A percentile compares a stretch with the other conserved stretches of the same genome.
Evolutionary conservation across 2,329 filamentous ascomycete genomes (phyloP).

Genomic region (Neofusicoccum parvum): DNA sequence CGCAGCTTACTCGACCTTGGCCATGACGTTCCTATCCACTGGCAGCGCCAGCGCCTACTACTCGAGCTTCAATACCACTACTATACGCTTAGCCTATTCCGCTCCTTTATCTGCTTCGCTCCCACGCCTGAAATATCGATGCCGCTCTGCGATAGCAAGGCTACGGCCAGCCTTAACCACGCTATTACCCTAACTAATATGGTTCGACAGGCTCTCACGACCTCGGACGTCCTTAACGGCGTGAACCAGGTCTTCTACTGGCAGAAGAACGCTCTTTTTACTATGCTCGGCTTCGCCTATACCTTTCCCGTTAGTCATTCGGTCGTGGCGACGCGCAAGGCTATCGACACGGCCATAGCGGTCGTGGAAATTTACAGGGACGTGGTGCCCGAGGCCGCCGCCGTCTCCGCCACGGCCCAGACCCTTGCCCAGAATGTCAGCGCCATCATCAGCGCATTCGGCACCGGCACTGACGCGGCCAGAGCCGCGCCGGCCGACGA

Average conservation of each 20-base stretch:
- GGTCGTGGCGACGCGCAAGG: constrained; percentile 34
- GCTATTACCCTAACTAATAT: constrained; percentile 28
- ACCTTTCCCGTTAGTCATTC: constrained; percentile 38
- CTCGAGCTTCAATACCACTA: constrained; percentile 34
- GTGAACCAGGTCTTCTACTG: constrained; percentile 47
- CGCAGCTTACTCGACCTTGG: constrained; percentile 23
- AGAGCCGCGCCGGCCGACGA: not conserved
- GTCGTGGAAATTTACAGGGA: constrained; percentile 36
- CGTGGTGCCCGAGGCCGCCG: not conserved
- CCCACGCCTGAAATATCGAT: constrained; percentile 3
- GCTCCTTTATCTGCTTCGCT: constrained; percentile 31
- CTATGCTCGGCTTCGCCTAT: constrained; percentile 46
- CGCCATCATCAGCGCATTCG: not conserved
- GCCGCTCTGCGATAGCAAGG: constrained; percentile 24
- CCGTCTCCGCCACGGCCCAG: not conserved
- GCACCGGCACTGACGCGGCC: not conserved
- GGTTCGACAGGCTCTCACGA: constrained; percentile 26
- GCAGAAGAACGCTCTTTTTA: constrained; percentile 48
- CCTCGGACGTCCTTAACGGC: constrained; percentile 29
- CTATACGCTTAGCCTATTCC: constrained; percentile 28
- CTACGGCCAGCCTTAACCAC: constrained; percentile 27
- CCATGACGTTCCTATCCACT: constrained; percentile 15
- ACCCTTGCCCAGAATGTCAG: not conserved
- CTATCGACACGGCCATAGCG: constrained; percentile 38
- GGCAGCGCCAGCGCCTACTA: constrained; percentile 25